Conservation (phyloP, 768 basidiomycete genomes). For the Amanita phalloides region DNA sequence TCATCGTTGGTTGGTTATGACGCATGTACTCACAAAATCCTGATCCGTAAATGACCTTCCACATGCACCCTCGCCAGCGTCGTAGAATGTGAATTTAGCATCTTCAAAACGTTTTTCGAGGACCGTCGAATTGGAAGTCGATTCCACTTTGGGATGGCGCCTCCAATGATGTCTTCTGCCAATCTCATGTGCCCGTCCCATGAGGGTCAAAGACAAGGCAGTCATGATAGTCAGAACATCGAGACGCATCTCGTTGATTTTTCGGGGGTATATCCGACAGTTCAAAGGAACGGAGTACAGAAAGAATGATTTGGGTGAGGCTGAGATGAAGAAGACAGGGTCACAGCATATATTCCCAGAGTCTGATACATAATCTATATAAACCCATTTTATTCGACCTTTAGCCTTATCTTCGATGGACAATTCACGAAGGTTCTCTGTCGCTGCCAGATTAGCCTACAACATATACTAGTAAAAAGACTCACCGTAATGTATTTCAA, state of each 20-base stretch:
- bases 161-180: not conserved
- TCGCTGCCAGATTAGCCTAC: not conserved
- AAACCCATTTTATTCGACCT: constrained; percentile 19
- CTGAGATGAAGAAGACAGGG: not conserved
- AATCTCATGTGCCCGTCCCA: not conserved
- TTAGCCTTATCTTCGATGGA: constrained; percentile 23
- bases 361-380: constrained; percentile 3
- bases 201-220: not conserved
- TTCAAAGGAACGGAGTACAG: not conserved
- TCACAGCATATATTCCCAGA: too few species aligned
- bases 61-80: constrained; percentile 30
- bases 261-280: not conserved
- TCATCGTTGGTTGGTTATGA: not conserved
- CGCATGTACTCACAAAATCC: constrained; percentile 26
- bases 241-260: not conserved
- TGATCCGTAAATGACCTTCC: constrained; percentile 19
- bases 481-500: constrained; percentile 77
- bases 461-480: not conserved
- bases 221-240: not conserved
- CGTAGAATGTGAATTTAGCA: constrained; percentile 17
- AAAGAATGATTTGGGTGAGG: not conserved
- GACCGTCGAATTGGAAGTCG: not conserved
- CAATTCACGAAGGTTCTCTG: constrained; percentile 43
- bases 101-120: constrained; percentile 12
- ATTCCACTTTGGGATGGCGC: not conserved